Evolutionary conservation across 805 yeast species (phyloP).

Genomic region (Debaryomyces hansenii): DNA sequence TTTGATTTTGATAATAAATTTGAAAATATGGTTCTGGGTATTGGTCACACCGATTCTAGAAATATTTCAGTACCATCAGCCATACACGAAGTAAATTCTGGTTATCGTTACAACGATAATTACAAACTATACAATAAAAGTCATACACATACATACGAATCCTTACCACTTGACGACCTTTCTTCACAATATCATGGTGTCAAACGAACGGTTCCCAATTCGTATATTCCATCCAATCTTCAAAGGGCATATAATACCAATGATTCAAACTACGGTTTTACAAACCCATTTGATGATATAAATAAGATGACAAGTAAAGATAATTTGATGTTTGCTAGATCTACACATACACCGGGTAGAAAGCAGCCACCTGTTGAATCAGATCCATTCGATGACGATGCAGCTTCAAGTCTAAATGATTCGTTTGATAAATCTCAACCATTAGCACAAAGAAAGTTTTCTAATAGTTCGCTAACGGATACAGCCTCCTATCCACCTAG

Average conservation of each 20-base stretch:
- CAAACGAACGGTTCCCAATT: background rate
- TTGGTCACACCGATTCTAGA: background rate
- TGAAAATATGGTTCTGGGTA: background rate
- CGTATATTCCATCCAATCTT: background rate
- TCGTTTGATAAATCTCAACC: background rate
- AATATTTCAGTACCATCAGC: constrained; percentile 3
- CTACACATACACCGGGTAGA: background rate
- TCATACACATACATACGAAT: constrained; percentile 4
- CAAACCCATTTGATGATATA: constrained; percentile 12
- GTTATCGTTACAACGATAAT: constrained; percentile 14
- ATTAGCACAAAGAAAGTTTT: background rate
- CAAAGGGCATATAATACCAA: background rate
- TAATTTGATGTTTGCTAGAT: constrained; percentile 1
- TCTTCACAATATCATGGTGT: background rate
- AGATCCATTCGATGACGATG: background rate
- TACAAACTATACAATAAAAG: constrained; percentile 11
- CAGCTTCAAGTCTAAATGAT: background rate
- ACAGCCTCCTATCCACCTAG: background rate
- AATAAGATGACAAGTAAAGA: constrained; percentile 4
- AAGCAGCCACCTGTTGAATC: background rate
- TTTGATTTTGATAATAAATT: constrained; percentile 5
- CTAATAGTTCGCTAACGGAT: background rate
- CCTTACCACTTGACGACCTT: constrained; percentile 8
- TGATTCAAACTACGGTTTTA: background rate
- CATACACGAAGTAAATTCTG: constrained; percentile 1